Conservation (phyloP, 345 rosid genomes). For the Trapa incisa region DNA sequence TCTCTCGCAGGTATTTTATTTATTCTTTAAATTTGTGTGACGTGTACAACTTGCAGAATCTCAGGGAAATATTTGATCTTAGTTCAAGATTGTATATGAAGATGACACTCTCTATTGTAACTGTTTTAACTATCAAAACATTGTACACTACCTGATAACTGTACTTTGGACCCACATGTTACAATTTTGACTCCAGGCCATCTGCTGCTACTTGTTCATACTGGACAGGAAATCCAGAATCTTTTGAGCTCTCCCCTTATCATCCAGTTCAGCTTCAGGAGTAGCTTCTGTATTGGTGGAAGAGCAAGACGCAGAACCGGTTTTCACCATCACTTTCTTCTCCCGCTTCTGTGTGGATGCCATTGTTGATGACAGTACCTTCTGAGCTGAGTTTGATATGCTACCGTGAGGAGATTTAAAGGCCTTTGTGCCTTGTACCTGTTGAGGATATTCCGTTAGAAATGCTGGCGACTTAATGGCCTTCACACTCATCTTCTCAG, state of each 20-base stretch:
- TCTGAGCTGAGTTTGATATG: slow-evolving; percentile 30
- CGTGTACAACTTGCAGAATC: no score
- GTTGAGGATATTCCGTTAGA: slow-evolving; percentile 16
- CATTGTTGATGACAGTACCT: slow-evolving; percentile 41
- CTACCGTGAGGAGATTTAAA: slow-evolving; percentile 12
- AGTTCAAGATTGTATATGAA: no score
- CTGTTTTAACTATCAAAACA: no score
- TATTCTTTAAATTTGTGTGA: no score
- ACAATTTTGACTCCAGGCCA: neutral
- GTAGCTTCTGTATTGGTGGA: slow-evolving; percentile 11
- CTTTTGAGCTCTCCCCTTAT: slow-evolving; percentile 27
- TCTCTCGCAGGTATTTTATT: no score
- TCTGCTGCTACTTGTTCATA: slow-evolving; percentile 17
- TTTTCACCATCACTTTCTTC: slow-evolving; percentile 26
- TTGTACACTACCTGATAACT: no score
- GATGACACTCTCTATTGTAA: no score
- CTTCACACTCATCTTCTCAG: slow-evolving; percentile 11
- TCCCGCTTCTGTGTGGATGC: slow-evolving; percentile 53
- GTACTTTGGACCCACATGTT: no score
- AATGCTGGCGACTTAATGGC: slow-evolving; percentile 14
- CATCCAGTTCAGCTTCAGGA: slow-evolving; percentile 19
- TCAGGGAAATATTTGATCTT: no score
- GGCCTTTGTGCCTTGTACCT: slow-evolving; percentile 11
- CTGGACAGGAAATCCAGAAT: slow-evolving; percentile 47
- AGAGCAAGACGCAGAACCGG: slow-evolving; percentile 10